These are phyloP conservation scores for Colletotrichum horii DNA, from an alignment of 2,329 filamentous ascomycete species.

Conservation along the genomic window DNA sequence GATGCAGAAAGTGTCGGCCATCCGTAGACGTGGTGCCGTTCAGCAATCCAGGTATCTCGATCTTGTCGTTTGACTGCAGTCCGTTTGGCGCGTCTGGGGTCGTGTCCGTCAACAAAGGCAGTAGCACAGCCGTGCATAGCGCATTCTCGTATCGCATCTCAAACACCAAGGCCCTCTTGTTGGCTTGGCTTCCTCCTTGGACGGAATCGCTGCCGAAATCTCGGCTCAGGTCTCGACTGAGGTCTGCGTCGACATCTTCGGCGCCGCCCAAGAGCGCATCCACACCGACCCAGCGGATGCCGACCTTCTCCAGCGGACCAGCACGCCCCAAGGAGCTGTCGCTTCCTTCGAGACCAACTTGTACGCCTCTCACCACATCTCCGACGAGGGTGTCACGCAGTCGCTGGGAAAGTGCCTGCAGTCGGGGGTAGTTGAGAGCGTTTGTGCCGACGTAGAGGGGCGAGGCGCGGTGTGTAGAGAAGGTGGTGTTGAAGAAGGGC, in stretches of 20 bases:
- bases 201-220: conserved; percentile 3
- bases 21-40: conserved; percentile 10
- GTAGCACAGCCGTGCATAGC: conserved; percentile 53
- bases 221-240: not conserved
- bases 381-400: conserved; percentile 62
- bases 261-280: conserved; percentile 34
- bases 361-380: conserved; percentile 65
- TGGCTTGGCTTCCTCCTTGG: conserved; percentile 10
- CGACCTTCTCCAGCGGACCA: conserved; percentile 51
- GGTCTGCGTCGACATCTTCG: not conserved
- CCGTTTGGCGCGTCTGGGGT: not conserved
- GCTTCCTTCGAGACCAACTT: conserved; percentile 50
- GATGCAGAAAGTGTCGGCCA: conserved; percentile 43
- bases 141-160: conserved; percentile 59
- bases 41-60: not conserved
- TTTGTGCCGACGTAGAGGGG: conserved; percentile 54
- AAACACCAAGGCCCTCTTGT: conserved; percentile 43
- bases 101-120: conserved; percentile 39
- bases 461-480: conserved; percentile 60
- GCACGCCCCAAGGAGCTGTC: conserved; percentile 43
- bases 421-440: conserved; percentile 38
- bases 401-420: conserved; percentile 49
- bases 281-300: conserved; percentile 50
- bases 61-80: not conserved
- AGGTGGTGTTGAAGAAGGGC: conserved; percentile 64